These are phyloP conservation scores for Colletotrichum spaethianum DNA, from an alignment of 2,329 filamentous ascomycete species.

Conservation along the genomic window DNA sequence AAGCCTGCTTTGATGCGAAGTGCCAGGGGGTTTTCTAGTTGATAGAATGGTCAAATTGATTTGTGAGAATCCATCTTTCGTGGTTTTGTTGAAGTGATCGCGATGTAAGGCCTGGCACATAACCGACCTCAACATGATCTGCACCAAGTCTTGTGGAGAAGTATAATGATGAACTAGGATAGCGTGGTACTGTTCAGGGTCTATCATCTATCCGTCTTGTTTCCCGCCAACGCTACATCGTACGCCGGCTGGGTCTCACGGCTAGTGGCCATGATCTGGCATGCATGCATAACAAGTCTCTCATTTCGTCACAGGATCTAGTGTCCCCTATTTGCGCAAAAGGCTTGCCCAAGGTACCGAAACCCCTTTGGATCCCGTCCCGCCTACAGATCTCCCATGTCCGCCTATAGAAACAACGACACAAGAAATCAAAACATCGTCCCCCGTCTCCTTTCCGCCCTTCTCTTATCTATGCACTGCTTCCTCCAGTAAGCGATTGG, in stretches of 20 bases:
- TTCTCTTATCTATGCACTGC: not conserved
- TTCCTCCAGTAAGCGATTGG: not conserved
- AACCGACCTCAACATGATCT: not conserved
- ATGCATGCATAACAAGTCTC: conserved; percentile 18
- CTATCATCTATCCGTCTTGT: not conserved
- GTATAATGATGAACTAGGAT: not conserved
- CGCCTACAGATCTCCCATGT: not conserved
- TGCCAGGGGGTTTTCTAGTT: conserved; percentile 6
- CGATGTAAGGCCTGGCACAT: not conserved
- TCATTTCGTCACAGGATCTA: conserved; percentile 35
- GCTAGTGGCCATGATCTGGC: not conserved
- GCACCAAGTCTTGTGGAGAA: not conserved
- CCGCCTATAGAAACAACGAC: conserved; percentile 22
- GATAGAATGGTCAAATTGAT: conserved; percentile 39
- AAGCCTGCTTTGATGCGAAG: conserved; percentile 18
- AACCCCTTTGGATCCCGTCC: conserved; percentile 15
- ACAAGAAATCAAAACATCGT: conserved; percentile 2
- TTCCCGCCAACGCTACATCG: not conserved
- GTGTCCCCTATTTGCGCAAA: conserved; percentile 31
- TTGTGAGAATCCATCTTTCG: not conserved
- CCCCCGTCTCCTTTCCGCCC: not conserved
- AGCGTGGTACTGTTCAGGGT: not conserved
- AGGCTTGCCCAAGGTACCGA: conserved; percentile 17
- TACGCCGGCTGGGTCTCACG: no score
- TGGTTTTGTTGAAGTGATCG: not conserved